These are phyloP conservation scores for Talaromyces trachyspermus DNA, from an alignment of 495 filamentous ascomycete species.

Conservation along the genomic window DNA sequence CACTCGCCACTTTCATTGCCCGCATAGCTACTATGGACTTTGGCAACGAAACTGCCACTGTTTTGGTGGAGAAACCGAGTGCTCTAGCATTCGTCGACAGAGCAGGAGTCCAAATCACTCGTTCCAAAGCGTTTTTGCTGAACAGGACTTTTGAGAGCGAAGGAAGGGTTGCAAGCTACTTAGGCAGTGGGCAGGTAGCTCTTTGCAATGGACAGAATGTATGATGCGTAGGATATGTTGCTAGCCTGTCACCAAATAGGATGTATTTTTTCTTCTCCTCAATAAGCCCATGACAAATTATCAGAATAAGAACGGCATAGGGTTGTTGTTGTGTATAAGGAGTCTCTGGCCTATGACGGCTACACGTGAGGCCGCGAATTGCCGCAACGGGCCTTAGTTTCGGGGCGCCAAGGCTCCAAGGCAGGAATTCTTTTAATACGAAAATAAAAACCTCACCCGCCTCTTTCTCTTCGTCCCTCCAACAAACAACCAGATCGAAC, in stretches of 20 bases:
- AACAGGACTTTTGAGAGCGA: constrained; percentile 11
- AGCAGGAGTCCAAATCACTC: constrained; percentile 51
- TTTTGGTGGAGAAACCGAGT: constrained; percentile 50
- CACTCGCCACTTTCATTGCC: constrained; percentile 46
- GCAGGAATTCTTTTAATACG: not conserved
- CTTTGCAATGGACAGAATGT: too few species aligned
- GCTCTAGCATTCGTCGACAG: constrained; percentile 48
- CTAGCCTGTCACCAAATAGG: too few species aligned
- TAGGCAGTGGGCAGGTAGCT: too few species aligned
- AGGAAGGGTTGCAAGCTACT: not conserved
- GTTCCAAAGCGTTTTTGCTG: constrained; percentile 41
- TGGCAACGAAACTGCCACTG: constrained; percentile 44
- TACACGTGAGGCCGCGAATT: not conserved
- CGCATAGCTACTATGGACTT: constrained; percentile 45
- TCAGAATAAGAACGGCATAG: too few species aligned
- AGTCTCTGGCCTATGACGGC: not conserved
- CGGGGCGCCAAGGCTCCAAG: not conserved
- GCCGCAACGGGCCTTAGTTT: not conserved
- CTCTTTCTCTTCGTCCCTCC: not conserved
- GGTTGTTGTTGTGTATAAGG: not conserved
- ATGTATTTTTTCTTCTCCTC: too few species aligned
- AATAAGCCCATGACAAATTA: too few species aligned
- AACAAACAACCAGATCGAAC: not conserved
- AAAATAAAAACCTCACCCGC: not conserved
- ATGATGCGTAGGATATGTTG: too few species aligned